A percentile compares a stretch with the other conserved stretches of the same genome.
These are phyloP conservation scores for Boechera stricta DNA, from an alignment of 345 rosid genomes.

Conservation along the genomic window DNA sequence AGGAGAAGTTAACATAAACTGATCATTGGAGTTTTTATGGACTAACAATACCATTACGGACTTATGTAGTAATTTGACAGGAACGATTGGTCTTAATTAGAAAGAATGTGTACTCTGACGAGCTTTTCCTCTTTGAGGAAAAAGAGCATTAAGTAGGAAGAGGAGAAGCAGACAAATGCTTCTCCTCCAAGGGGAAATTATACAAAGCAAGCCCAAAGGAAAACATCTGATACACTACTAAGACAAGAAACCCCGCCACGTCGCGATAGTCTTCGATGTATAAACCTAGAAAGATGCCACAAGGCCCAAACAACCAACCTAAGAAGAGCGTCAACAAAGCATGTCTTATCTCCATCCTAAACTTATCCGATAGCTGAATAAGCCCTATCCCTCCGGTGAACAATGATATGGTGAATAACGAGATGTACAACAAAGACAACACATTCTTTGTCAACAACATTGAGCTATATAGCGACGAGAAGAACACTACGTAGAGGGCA, in stretches of 20 bases:
- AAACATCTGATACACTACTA: not conserved
- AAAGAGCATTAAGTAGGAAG: not conserved
- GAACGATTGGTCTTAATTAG: not conserved
- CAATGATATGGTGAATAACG: not conserved
- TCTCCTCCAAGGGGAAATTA: not conserved
- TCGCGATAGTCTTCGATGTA: not conserved
- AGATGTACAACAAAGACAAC: not conserved
- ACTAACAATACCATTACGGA: not conserved
- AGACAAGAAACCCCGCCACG: not conserved
- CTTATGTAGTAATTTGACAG: not conserved
- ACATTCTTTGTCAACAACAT: no score
- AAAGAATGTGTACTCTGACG: not conserved
- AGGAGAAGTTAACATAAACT: not conserved
- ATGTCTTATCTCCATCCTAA: not conserved
- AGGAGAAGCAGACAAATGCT: not conserved
- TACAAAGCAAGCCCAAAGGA: not conserved
- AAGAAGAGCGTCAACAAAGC: not conserved
- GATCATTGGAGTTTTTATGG: not conserved
- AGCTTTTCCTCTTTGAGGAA: not conserved
- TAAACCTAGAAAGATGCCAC: not conserved
- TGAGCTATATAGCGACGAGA: no score
- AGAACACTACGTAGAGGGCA: no score
- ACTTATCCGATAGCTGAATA: constrained; percentile 11
- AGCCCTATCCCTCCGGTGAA: constrained; percentile 19
- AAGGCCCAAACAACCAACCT: not conserved